Evolutionary conservation across 73 alveolate species (phyloP), one percentile per base, ranked within the genome.

Genomic region (Paramecium sonneborni): DNA sequence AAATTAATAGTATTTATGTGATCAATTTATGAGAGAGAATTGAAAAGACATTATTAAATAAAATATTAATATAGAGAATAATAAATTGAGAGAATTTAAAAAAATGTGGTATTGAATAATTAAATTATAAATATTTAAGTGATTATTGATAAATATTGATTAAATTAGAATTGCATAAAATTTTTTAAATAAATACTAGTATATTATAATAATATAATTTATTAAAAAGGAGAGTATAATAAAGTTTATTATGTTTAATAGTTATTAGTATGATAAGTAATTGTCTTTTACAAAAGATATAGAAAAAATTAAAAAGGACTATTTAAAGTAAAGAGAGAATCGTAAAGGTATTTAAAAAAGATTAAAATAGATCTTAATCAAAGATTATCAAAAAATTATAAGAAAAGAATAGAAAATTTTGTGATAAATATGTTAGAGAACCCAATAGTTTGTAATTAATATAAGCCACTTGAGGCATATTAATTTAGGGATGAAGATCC

Each of bases 381-480:
- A 38, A 76, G 85, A 23, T 57, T 86, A 15, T 85, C 93, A 1
- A 44, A 44, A 18, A 86, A 86, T 67, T 86, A 86, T 86, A 86
- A 86, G 70, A 86, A 86, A 52, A 86, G 93, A 38, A 85, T 86
- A 9, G 93, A 86, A 34, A 86, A 86, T 86, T 86, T 86, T 28
- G 93, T 86, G 2, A 86, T 86, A 38, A 86, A 37, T 67, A 86
- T 86, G 93, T 44, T 86, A 23, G 93, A 86, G 37, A 86, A 86
- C 52, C 93, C 93, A 5, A 70, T 86, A 12, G 93, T 86, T 1
- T 62, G 76, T 20, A 62, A 86, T 72, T 88, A 86, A 23, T 86
- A 86, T 35, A 86, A 57, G 32, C 56, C 74, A 9, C 93, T 88
- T 6, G 76, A 74, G 41, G 93, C 68, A 12, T 57, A 86, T 23